Conservation (phyloP, 2,329 filamentous ascomycete species). For the Venturia asperata region DNA sequence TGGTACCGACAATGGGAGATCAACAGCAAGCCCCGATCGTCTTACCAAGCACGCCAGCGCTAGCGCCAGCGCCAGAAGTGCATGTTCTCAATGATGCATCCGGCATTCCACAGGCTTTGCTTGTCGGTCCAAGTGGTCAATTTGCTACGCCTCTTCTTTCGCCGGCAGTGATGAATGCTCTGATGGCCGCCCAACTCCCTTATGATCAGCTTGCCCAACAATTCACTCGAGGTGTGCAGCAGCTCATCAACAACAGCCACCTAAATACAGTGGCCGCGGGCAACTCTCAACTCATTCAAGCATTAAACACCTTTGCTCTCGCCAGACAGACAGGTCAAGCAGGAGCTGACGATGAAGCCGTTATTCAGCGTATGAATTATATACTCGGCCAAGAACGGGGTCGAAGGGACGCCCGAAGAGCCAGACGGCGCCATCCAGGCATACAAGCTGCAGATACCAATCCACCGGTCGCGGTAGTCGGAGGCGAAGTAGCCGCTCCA, state of each 20-base stretch:
- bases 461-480: neutral
- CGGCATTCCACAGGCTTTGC: conserved; percentile 14
- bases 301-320: conserved; percentile 4
- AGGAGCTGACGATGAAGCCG: neutral
- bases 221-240: conserved; percentile 14
- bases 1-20: neutral
- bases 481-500: neutral
- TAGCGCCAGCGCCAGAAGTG: neutral
- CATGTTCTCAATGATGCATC: conserved; percentile 16
- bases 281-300: neutral
- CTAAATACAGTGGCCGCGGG: neutral
- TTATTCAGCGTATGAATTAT: conserved; percentile 8
- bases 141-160: neutral
- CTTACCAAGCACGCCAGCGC: neutral
- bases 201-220: conserved; percentile 16
- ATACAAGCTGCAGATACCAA: conserved; percentile 20
- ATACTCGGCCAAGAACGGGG: conserved; percentile 1
- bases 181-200: conserved; percentile 17
- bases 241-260: neutral
- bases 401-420: neutral
- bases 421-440: conserved; percentile 16
- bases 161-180: conserved; percentile 14
- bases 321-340: neutral
- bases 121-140: conserved; percentile 20
- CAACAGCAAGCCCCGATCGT: neutral